Conservation (phyloP, 2,329 filamentous ascomycete species). For the Aspergillus alliaceus region DNA sequence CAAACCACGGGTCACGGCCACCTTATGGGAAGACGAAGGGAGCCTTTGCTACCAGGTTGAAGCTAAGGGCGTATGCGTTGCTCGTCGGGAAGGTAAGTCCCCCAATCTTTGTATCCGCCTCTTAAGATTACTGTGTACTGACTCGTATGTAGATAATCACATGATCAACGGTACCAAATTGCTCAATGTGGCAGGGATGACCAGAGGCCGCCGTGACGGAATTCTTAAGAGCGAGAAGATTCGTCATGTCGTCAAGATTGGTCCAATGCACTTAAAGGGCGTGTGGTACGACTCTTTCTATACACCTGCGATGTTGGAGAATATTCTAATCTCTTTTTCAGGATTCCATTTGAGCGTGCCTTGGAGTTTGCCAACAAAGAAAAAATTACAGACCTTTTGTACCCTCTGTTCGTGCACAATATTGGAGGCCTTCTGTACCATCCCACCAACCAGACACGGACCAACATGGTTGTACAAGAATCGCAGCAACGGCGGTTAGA, state of each 20-base stretch:
- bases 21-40: conserved; percentile 96
- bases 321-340: conserved; percentile 40
- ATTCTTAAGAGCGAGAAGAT: conserved; percentile 98
- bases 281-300: conserved; percentile 70
- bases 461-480: conserved; percentile 83
- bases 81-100: conserved; percentile 79
- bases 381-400: conserved; percentile 94
- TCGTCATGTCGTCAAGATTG: conserved; percentile 96
- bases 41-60: conserved; percentile 98
- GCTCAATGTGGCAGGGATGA: conserved; percentile 97
- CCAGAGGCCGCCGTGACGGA: conserved; percentile 87
- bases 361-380: conserved; percentile 99
- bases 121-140: neutral
- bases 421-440: conserved; percentile 93
- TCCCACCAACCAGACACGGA: conserved; percentile 75
- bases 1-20: conserved; percentile 95
- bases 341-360: conserved; percentile 98
- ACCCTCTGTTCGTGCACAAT: conserved; percentile 96
- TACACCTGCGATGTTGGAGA: conserved; percentile 3
- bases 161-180: conserved; percentile 99
- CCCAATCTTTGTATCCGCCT: neutral
- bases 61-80: conserved; percentile 92
- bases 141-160: conserved; percentile 72
- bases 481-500: conserved; percentile 74
- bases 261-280: conserved; percentile 97